phyloP scores from a whole-genome alignment of 768 basidiomycete species.

The Termitomyces bulborhizus region DNA sequence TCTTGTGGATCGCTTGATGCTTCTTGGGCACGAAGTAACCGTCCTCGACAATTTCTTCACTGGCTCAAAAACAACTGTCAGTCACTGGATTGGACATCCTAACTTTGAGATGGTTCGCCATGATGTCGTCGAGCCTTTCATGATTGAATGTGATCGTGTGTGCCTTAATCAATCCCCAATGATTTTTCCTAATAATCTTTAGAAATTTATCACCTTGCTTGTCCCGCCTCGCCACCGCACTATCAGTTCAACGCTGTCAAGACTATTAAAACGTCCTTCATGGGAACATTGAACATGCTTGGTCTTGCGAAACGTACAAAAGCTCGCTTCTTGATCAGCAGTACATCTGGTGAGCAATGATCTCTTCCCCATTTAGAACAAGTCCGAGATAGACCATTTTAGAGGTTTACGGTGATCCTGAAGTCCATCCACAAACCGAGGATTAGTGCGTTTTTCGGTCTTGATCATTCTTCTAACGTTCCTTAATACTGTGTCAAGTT shows the following conservation, averaged over 20 bases:
- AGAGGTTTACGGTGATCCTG: constrained; percentile 99
- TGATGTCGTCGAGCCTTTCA: constrained; percentile 95
- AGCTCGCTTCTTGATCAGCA: constrained; percentile 92
- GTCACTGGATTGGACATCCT: constrained; percentile 95
- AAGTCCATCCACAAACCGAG: constrained; percentile 94
- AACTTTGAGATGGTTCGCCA: constrained; percentile 98
- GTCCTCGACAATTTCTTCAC: constrained; percentile 99
- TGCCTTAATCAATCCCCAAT: constrained; percentile 4
- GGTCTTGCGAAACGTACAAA: constrained; percentile 96
- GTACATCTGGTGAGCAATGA: constrained; percentile 72
- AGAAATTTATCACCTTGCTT: constrained; percentile 99
- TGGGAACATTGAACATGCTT: constrained; percentile 98
- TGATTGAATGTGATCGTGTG: constrained; percentile 98
- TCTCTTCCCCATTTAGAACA: constrained; percentile 2
- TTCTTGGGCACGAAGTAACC: constrained; percentile 95
- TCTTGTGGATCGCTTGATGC: constrained; percentile 95
- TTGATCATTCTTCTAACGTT: not conserved
- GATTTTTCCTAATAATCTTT: constrained; percentile 7
- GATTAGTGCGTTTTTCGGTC: constrained; percentile 65
- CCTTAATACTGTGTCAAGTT: constrained; percentile 40
- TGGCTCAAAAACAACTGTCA: constrained; percentile 94
- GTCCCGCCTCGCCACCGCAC: constrained; percentile 94
- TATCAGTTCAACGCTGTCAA: constrained; percentile 98
- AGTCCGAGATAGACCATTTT: constrained; percentile 8
- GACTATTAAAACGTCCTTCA: constrained; percentile 97